Base-by-base conservation (phyloP, 768 basidiomycete species). In the Lactifluus echinatus region DNA sequence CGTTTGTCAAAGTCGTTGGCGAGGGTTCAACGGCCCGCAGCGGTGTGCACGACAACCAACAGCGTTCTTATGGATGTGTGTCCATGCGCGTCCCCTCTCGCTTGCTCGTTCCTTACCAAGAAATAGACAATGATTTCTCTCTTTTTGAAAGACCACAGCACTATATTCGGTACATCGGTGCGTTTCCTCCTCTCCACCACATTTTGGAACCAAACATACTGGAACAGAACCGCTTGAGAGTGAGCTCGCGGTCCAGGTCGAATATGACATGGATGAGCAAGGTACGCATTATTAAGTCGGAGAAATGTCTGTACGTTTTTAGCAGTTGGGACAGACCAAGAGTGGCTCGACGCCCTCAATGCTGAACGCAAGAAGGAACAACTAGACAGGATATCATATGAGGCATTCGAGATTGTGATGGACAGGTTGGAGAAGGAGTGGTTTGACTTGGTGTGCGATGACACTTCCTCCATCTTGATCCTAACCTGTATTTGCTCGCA, bases 261-360 rank as follows among this genome's bases (percentile, higher is more conserved):
- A 98, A 70, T 99, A 99, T 75, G 96, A 98, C 68, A 98, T 99
- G 93, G 96, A 98, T 67, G 96, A 97, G 68, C 94, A 97, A 82
- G 94, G 93, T 87, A 36, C 19, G 75, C 4, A 31, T 26, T 24
- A 2, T 23, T 14, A 21, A 17, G 28, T 26, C 26, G 5, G 17
- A n/a, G 29, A 23, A 15, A 12, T 17, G 2, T 24, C 23, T 40
- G 21, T 48, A 23, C 28, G 23, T 24, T 42, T 8, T 43, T 34
- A 19, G 44, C 31, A 21, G 37, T 17, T 24, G n/a, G 17, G 28
- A 14, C 51, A 94, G 94, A 98, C 73, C 84, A 91, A 71, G 89
- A 92, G 70, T 99, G 96, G 96, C 79, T 99, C 17, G 90, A 96
- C 60, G 71, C 76, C 0, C 71, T 93, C 62, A 99, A 99, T 66